Base-by-base conservation (phyloP, 1,139 yeast species). In the Yamadazyma oceani region DNA sequence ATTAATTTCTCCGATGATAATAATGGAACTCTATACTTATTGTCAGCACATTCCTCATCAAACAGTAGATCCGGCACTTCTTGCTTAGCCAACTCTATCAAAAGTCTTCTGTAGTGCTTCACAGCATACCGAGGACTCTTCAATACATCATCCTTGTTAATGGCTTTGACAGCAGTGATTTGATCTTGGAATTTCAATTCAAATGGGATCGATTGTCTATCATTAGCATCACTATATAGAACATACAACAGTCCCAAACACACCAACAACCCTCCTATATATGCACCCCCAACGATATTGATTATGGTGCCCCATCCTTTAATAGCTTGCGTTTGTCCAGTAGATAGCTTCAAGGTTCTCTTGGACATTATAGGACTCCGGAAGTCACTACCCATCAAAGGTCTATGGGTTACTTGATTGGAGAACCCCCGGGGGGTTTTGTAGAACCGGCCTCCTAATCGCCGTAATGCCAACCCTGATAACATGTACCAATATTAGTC, bases 101-200 rank as follows among this genome's bases (percentile, higher is more conserved):
- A 54, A 4, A 71, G 46, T 42, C 72, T 50, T 35, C 74, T 53
- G 44, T 71, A 71, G 49, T 71, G 76, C 41, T 71, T 71, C 2
- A 63, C 72, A 1, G 77, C 73, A 45, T 64, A 60, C 28, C 72
- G 53, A 3, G 77, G 76, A 41, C 71, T 64, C 36, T 54, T 54
- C 39, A 70, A 54, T 11, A 67, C 73, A 42, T 71, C 77, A 46
- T 71, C 76, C 44, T 71, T 71, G 42, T 69, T 67, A 35, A 71
- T 63, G 12, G 73, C 77, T 45, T 65, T 68, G 14, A 69, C 75
- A 1, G 73, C 63, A 9, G 61, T 57, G 35, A 66, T 51, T 43
- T 66, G 73, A 45, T 69, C 56, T 9, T 45, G 29, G 36, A 66
- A 54, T 11, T 55, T 49, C 19, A 71, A 49, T 45, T 66, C 73